These are phyloP conservation scores for Geosmithia flava DNA, from an alignment of 2,329 filamentous ascomycete species.

Conservation along the genomic window DNA sequence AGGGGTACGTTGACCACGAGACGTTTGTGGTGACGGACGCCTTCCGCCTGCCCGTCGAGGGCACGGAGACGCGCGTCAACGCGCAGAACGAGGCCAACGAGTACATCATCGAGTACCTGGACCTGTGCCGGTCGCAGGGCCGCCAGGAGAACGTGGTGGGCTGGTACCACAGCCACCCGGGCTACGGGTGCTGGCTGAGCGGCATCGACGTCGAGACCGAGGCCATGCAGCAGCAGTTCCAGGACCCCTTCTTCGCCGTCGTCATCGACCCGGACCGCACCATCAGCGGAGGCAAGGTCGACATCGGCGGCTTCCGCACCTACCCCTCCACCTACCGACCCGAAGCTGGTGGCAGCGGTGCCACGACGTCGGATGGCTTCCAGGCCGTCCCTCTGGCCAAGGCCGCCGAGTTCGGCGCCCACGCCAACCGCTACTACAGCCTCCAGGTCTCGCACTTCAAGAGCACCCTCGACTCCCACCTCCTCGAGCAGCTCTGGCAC, in stretches of 20 bases:
- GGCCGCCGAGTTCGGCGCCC: constrained; percentile 89
- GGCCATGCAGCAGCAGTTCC: constrained; percentile 69
- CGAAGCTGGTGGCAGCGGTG: not conserved
- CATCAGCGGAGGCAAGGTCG: constrained; percentile 86
- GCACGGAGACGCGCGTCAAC: constrained; percentile 96
- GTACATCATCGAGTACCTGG: constrained; percentile 83
- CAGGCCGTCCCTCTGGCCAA: constrained; percentile 83
- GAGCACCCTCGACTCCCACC: constrained; percentile 73
- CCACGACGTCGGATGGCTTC: constrained; percentile 38
- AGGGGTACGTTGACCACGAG: constrained; percentile 78
- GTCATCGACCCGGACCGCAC: constrained; percentile 96
- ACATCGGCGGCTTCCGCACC: constrained; percentile 93
- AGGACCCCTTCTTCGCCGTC: constrained; percentile 87
- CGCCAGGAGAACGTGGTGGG: constrained; percentile 86
- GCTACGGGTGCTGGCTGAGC: constrained; percentile 95
- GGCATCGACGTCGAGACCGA: constrained; percentile 93
- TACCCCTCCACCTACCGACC: constrained; percentile 57
- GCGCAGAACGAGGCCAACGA: constrained; percentile 93
- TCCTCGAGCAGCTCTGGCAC: constrained; percentile 89
- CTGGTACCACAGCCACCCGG: constrained; percentile 97
- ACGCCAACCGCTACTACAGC: constrained; percentile 81
- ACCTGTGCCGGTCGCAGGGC: constrained; percentile 61
- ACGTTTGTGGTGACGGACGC: constrained; percentile 89
- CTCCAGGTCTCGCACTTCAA: constrained; percentile 92
- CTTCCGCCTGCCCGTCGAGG: constrained; percentile 87